These are phyloP conservation scores for Periconia sp. DNA, from an alignment of 2,329 filamentous ascomycete species.

Conservation along the genomic window DNA sequence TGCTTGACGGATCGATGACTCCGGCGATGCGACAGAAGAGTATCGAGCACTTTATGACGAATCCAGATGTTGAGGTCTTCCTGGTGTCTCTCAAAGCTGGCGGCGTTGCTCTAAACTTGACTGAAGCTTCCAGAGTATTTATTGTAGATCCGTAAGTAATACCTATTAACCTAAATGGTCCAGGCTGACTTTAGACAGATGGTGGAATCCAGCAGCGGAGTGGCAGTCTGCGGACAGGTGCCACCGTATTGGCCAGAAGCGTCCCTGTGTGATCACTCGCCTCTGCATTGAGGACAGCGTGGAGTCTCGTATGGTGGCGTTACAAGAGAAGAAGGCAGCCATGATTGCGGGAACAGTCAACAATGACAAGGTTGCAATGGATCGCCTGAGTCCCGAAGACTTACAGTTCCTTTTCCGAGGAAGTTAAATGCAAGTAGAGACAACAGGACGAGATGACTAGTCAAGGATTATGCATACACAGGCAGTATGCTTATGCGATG, in stretches of 20 bases:
- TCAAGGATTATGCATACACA: background rate
- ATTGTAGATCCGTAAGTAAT: conserved; percentile 88
- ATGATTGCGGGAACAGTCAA: conserved; percentile 99
- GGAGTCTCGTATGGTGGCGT: conserved; percentile 90
- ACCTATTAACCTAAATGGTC: background rate
- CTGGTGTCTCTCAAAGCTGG: conserved; percentile 95
- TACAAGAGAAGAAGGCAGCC: conserved; percentile 98
- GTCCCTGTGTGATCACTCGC: conserved; percentile 91
- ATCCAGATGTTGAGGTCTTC: conserved; percentile 93
- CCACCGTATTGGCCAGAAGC: conserved; percentile 93
- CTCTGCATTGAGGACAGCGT: conserved; percentile 97
- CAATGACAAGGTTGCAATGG: conserved; percentile 87
- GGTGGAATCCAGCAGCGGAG: conserved; percentile 99
- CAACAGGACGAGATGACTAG: background rate
- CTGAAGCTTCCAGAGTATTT: conserved; percentile 92
- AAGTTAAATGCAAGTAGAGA: conserved; percentile 45
- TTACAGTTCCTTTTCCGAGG: conserved; percentile 97
- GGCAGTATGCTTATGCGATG: too few species aligned
- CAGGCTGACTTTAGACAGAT: conserved; percentile 60
- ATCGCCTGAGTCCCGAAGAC: conserved; percentile 87
- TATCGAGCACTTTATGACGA: conserved; percentile 96
- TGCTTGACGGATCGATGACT: conserved; percentile 98
- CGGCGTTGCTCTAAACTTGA: conserved; percentile 92
- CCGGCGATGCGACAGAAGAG: conserved; percentile 90
- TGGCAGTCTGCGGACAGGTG: conserved; percentile 91